phyloP scores from a whole-genome alignment of 208 protist genomes.

The Tritrichomonas foetus region DNA sequence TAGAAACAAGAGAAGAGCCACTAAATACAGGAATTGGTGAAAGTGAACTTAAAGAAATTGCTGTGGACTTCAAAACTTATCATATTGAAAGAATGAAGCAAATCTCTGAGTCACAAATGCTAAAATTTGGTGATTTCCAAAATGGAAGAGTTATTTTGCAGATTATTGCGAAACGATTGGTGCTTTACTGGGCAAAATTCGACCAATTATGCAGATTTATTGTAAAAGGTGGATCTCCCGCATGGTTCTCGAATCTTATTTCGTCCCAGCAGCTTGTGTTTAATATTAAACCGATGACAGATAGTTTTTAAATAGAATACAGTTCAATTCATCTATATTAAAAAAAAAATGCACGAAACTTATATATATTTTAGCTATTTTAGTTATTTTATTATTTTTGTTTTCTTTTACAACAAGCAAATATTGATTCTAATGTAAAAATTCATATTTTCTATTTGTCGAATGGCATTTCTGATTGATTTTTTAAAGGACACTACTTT shows the following conservation, averaged over 20 bases:
- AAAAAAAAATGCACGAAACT: not conserved
- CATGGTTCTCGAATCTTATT: not conserved
- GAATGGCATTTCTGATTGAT: too few species aligned
- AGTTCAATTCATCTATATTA: not conserved
- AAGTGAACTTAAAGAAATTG: constrained; percentile 18
- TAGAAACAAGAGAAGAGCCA: not conserved
- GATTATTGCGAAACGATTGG: not conserved
- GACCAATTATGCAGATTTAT: not conserved
- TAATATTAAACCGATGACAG: not conserved
- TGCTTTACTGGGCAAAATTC: constrained; percentile 35
- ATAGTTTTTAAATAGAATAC: not conserved
- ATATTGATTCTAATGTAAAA: too few species aligned
- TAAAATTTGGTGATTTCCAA: constrained; percentile 9
- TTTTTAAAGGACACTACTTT: too few species aligned
- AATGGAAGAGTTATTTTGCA: not conserved
- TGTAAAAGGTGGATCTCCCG: not conserved
- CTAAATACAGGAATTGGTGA: not conserved
- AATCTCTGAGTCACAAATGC: not conserved
- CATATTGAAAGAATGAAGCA: not conserved
- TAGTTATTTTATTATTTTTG: too few species aligned
- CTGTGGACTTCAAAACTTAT: not conserved
- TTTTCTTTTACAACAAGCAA: too few species aligned
- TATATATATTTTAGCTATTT: too few species aligned
- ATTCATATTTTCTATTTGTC: too few species aligned
- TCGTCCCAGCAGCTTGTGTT: not conserved